Percentiles rank a stretch among this genome's conserved stretches.
Evolutionary conservation across 2,329 filamentous ascomycete species (phyloP).

Genomic region (Aulographum hederae): DNA sequence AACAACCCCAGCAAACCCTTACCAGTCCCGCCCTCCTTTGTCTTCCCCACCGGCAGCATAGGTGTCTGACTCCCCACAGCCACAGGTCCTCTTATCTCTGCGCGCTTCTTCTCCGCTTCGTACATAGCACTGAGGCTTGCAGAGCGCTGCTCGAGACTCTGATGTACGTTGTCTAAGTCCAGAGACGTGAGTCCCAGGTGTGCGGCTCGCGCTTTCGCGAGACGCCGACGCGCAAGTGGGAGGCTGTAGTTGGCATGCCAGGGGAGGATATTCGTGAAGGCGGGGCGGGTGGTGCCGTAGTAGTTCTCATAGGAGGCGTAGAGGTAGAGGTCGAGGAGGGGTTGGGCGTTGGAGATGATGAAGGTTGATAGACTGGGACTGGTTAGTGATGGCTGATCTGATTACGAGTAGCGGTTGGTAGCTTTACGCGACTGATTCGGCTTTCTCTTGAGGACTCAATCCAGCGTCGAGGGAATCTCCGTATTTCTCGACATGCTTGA

Average conservation of each 20-base stretch:
- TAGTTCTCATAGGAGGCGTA: conserved; percentile 88
- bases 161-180: conserved; percentile 20
- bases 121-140: neutral
- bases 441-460: conserved; percentile 14
- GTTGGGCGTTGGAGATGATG: conserved; percentile 54
- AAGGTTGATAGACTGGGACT: conserved; percentile 40
- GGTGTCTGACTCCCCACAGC: conserved; percentile 6
- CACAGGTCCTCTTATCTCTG: conserved; percentile 1
- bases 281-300: conserved; percentile 54
- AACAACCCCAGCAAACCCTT: too few relatives aligned
- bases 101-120: neutral
- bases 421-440: conserved; percentile 24
- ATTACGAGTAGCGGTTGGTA: too few relatives aligned
- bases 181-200: conserved; percentile 28
- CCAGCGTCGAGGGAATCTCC: conserved; percentile 13
- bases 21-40: conserved; percentile 39
- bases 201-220: conserved; percentile 48
- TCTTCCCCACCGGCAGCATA: conserved; percentile 32
- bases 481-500: conserved; percentile 15
- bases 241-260: conserved; percentile 83
- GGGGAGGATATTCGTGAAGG: conserved; percentile 61
- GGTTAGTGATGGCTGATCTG: too few relatives aligned
- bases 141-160: neutral
- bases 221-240: conserved; percentile 51
- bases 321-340: conserved; percentile 68